A percentile compares a stretch with the other conserved stretches of the same genome.
Evolutionary conservation across 305 asterid species (phyloP).

Genomic region (Fraxinus sp.): DNA sequence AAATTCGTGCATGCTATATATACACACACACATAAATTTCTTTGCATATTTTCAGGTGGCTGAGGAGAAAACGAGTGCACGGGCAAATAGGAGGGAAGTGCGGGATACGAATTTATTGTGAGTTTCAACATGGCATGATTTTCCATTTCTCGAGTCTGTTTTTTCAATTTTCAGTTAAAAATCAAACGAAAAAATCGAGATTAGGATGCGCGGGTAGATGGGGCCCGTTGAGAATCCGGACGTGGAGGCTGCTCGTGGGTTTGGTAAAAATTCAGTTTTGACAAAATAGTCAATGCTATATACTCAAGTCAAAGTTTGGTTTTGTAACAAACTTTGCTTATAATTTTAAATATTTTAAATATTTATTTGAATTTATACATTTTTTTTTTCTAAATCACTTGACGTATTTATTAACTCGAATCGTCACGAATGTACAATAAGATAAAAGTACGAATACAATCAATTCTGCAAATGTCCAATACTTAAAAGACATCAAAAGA

Average conservation of each 20-base stretch:
- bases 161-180: neutral
- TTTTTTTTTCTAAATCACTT: neutral
- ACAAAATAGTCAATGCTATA: neutral
- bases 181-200: neutral
- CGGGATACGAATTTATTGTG: neutral
- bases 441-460: no score
- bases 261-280: neutral
- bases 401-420: neutral
- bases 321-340: neutral
- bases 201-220: neutral
- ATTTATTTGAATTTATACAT: no score
- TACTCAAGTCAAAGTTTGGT: neutral
- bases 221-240: neutral
- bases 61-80: conserved; percentile 21
- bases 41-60: neutral
- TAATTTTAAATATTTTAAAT: no score
- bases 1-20: neutral
- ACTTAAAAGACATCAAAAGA: neutral
- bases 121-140: neutral
- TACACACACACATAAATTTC: neutral
- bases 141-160: neutral
- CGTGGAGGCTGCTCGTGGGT: neutral
- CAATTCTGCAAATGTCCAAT: neutral
- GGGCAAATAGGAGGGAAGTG: neutral
- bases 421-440: neutral